Percentiles rank a stretch among this genome's conserved stretches.
Evolutionary conservation across 2,329 filamentous ascomycete species (phyloP).

Genomic region (Beauveria sp.): DNA sequence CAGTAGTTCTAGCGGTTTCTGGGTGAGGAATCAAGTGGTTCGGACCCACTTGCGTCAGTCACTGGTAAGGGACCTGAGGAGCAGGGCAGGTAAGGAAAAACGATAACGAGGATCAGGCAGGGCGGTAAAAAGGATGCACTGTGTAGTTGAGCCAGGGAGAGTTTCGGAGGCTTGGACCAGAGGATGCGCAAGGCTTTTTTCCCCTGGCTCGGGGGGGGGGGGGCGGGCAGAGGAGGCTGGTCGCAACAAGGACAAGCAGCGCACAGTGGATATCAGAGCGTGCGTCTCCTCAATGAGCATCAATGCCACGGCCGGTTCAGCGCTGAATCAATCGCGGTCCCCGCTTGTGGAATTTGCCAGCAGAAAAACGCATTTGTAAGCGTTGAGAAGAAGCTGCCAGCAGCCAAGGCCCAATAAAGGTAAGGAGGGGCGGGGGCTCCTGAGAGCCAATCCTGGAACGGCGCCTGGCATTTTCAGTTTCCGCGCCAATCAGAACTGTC

Average conservation of each 20-base stretch:
- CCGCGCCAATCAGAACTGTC: not conserved
- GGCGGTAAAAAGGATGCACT: not conserved
- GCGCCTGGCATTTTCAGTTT: not conserved
- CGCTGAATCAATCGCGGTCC: not conserved
- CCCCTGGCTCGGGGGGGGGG: not conserved
- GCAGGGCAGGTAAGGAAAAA: not conserved
- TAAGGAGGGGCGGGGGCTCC: not conserved
- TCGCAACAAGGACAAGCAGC: not conserved
- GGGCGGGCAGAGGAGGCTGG: conserved; percentile 1
- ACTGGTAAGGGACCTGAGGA: not conserved
- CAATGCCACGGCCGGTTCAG: not conserved
- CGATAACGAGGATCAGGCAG: not conserved
- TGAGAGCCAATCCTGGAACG: conserved; percentile 6
- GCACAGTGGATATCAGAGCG: not conserved
- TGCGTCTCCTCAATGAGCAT: not conserved
- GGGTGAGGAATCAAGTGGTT: conserved; percentile 1
- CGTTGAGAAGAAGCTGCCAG: not conserved
- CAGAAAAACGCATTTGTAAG: conserved; percentile 12
- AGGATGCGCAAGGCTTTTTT: not conserved
- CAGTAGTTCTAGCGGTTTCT: conserved; percentile 1
- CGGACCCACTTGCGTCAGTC: conserved; percentile 3
- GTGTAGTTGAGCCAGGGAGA: not conserved
- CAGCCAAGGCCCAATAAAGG: no score
- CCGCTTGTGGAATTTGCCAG: conserved; percentile 10
- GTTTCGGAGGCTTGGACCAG: not conserved